phyloP scores from a whole-genome alignment of 805 yeast genomes.

The Saturnispora gosingensis region DNA sequence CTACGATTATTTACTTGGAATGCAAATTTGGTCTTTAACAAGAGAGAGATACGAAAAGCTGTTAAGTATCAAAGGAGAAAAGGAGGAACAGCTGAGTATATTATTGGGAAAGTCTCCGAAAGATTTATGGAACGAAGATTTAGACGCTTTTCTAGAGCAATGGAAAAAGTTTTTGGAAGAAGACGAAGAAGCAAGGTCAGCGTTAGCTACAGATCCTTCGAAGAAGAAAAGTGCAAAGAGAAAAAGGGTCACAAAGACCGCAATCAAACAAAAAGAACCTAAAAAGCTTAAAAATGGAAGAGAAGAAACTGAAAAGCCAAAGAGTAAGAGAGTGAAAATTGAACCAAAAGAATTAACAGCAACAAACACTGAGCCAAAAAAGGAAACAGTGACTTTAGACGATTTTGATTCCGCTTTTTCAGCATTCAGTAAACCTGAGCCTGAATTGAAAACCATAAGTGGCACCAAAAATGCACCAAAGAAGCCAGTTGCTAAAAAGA shows the following conservation, averaged over 20 bases:
- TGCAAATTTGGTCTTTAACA: conserved; percentile 92
- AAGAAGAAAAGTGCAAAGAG: conserved; percentile 29
- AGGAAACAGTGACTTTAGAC: conserved; percentile 6
- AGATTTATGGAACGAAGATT: conserved; percentile 80
- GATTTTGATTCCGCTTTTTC: conserved; percentile 9
- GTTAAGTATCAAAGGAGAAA: conserved; percentile 60
- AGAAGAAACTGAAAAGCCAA: conserved; percentile 14
- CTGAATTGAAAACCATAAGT: not conserved
- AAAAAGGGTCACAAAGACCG: conserved; percentile 14
- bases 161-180: conserved; percentile 62
- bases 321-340: conserved; percentile 2
- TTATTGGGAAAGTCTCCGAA: conserved; percentile 66
- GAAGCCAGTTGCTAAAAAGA: not conserved
- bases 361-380: conserved; percentile 8
- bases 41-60: conserved; percentile 78
- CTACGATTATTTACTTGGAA: conserved; percentile 81
- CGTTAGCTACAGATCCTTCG: conserved; percentile 37
- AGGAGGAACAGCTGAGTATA: conserved; percentile 58
- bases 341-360: conserved; percentile 13
- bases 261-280: conserved; percentile 42
- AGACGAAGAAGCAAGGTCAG: conserved; percentile 53
- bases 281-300: conserved; percentile 18
- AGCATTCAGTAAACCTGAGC: conserved; percentile 2
- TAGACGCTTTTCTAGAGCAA: conserved; percentile 58
- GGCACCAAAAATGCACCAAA: not conserved